Conservation (phyloP, 345 rosid genomes). For the Citrus sp. region DNA sequence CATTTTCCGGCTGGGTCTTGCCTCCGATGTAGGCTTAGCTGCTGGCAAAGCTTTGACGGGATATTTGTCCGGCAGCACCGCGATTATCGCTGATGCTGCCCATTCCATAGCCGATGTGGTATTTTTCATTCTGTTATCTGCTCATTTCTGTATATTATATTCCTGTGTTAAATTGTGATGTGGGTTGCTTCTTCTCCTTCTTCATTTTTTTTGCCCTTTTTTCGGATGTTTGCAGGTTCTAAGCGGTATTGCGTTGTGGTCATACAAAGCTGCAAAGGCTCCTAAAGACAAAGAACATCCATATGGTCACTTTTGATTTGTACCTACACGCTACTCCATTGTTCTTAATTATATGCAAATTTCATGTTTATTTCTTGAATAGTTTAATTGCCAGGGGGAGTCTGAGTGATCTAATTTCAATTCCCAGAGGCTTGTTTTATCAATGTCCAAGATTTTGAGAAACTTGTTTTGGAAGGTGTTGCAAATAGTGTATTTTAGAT, state of each 20-base stretch:
- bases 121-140: background rate
- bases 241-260: slow-evolving; percentile 78
- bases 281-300: slow-evolving; percentile 95
- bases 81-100: slow-evolving; percentile 67
- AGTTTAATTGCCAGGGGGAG: background rate
- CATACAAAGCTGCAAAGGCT: slow-evolving; percentile 80
- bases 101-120: slow-evolving; percentile 74
- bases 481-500: background rate
- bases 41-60: slow-evolving; percentile 62
- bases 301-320: slow-evolving; percentile 69
- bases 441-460: background rate
- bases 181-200: background rate
- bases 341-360: background rate
- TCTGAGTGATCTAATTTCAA: background rate
- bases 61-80: slow-evolving; percentile 62
- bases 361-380: background rate
- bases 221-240: slow-evolving; percentile 53
- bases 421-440: background rate
- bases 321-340: slow-evolving; percentile 39
- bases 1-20: slow-evolving; percentile 79
- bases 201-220: background rate
- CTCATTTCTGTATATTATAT: background rate
- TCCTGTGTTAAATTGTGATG: background rate
- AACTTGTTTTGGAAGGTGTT: background rate
- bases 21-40: slow-evolving; percentile 56